Evolutionary conservation across 306 rosid genomes (phyloP).

Genomic region (Vicia villosa): DNA sequence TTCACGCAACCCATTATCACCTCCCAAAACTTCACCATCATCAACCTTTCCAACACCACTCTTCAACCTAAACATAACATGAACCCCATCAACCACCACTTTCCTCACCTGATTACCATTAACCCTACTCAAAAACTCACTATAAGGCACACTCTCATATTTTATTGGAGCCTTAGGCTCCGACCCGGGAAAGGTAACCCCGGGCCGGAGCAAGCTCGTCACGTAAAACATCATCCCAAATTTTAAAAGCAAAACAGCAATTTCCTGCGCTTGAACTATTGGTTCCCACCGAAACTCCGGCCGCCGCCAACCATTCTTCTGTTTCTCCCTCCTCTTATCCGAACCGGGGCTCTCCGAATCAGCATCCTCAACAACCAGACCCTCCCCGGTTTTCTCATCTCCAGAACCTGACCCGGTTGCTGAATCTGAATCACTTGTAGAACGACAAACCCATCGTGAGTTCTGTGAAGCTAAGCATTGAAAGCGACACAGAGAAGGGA

Average conservation of each 20-base stretch:
- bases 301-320: slow-evolving; percentile 74
- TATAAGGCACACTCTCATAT: slow-evolving; percentile 76
- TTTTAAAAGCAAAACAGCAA: slow-evolving; percentile 73
- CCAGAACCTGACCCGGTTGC: slow-evolving; percentile 45
- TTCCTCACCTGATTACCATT: slow-evolving; percentile 76
- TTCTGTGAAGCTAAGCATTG: slow-evolving; percentile 23
- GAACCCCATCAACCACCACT: slow-evolving; percentile 97
- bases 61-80: slow-evolving; percentile 85
- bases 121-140: slow-evolving; percentile 80
- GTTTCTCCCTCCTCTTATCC: slow-evolving; percentile 63
- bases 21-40: slow-evolving; percentile 56
- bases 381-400: slow-evolving; percentile 62
- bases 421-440: slow-evolving; percentile 66
- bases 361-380: slow-evolving; percentile 46
- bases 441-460: slow-evolving; percentile 40
- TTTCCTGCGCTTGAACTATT: slow-evolving; percentile 73
- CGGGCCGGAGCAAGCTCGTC: slow-evolving; percentile 81
- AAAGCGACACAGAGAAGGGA: slow-evolving; percentile 38
- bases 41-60: slow-evolving; percentile 42
- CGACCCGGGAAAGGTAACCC: slow-evolving; percentile 73
- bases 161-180: slow-evolving; percentile 49
- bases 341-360: slow-evolving; percentile 44
- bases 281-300: slow-evolving; percentile 91
- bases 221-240: slow-evolving; percentile 75
- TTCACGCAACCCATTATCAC: slow-evolving; percentile 51